These are phyloP conservation scores for Hymenoscyphus fraxineus DNA, from an alignment of 2,329 filamentous ascomycete genomes.

Conservation along the genomic window DNA sequence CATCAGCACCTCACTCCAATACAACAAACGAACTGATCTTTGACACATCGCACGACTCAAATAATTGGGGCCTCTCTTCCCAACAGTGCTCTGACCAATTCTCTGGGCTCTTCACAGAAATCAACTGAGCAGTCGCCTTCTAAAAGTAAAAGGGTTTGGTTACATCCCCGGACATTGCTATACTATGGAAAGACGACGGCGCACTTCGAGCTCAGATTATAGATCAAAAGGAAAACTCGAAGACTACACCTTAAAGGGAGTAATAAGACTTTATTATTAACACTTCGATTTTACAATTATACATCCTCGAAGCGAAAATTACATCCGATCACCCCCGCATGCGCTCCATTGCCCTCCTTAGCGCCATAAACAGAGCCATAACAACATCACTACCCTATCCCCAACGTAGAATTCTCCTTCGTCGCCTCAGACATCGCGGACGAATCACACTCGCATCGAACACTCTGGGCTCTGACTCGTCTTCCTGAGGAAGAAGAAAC, in stretches of 20 bases:
- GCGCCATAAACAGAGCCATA: constrained; percentile 37
- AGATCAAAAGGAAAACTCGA: constrained; percentile 20
- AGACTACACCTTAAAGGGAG: too few relatives aligned
- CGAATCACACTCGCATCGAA: constrained; percentile 9
- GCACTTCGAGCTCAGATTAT: constrained; percentile 21
- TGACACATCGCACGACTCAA: constrained; percentile 3
- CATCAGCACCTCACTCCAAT: neutral
- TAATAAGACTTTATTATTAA: neutral
- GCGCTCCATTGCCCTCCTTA: constrained; percentile 34
- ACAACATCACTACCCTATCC: constrained; percentile 33
- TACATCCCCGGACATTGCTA: constrained; percentile 18
- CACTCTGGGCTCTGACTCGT: constrained; percentile 28
- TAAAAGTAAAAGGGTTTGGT: constrained; percentile 9
- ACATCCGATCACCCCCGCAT: constrained; percentile 21
- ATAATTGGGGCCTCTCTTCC: constrained; percentile 7
- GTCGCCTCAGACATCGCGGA: constrained; percentile 26
- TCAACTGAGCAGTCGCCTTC: constrained; percentile 16
- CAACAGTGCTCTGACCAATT: constrained; percentile 16
- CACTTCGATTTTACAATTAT: constrained; percentile 28
- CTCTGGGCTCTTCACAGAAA: constrained; percentile 18
- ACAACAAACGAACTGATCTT: neutral
- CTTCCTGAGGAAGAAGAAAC: constrained; percentile 21
- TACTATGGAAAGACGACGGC: constrained; percentile 11
- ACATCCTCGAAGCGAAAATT: constrained; percentile 31
- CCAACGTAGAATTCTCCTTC: constrained; percentile 39